phyloP scores from a whole-genome alignment of 768 basidiomycete species.

The Tremella fuciformis region DNA sequence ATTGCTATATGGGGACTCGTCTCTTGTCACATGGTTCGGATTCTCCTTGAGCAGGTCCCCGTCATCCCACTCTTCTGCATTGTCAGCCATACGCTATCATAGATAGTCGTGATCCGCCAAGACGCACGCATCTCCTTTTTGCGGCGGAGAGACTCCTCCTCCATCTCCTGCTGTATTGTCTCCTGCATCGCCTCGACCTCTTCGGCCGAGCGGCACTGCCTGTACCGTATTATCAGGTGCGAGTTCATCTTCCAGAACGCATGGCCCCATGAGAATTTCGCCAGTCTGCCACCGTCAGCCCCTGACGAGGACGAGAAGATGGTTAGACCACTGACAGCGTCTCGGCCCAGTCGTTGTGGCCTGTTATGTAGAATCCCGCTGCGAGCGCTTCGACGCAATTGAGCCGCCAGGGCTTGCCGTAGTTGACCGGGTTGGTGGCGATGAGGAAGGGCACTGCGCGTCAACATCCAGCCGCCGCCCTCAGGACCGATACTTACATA shows the following conservation, averaged over 20 bases:
- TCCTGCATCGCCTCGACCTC: slow-evolving; percentile 51
- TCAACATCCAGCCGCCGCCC: background rate
- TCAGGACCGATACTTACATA: slow-evolving; percentile 60
- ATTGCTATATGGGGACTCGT: slow-evolving; percentile 19
- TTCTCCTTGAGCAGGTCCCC: slow-evolving; percentile 40
- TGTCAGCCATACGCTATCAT: slow-evolving; percentile 5
- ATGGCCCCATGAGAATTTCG: slow-evolving; percentile 85
- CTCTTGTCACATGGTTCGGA: slow-evolving; percentile 37
- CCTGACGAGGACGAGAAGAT: background rate
- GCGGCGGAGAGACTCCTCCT: slow-evolving; percentile 39
- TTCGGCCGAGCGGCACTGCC: slow-evolving; percentile 60
- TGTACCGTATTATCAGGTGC: slow-evolving; percentile 69
- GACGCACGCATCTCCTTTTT: slow-evolving; percentile 20
- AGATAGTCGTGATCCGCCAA: too few relatives aligned
- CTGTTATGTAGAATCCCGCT: slow-evolving; percentile 90
- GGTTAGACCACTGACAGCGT: slow-evolving; percentile 54
- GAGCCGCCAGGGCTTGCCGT: slow-evolving; percentile 92
- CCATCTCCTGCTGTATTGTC: slow-evolving; percentile 49
- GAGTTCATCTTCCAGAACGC: slow-evolving; percentile 83
- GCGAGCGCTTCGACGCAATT: slow-evolving; percentile 89
- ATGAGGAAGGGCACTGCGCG: slow-evolving; percentile 83
- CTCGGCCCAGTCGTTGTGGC: slow-evolving; percentile 77
- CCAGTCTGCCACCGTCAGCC: slow-evolving; percentile 53
- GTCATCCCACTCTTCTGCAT: slow-evolving; percentile 27
- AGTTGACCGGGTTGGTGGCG: slow-evolving; percentile 95